Base-by-base conservation (phyloP, 164 flowering plant species). In the Nelumbo lutea region DNA sequence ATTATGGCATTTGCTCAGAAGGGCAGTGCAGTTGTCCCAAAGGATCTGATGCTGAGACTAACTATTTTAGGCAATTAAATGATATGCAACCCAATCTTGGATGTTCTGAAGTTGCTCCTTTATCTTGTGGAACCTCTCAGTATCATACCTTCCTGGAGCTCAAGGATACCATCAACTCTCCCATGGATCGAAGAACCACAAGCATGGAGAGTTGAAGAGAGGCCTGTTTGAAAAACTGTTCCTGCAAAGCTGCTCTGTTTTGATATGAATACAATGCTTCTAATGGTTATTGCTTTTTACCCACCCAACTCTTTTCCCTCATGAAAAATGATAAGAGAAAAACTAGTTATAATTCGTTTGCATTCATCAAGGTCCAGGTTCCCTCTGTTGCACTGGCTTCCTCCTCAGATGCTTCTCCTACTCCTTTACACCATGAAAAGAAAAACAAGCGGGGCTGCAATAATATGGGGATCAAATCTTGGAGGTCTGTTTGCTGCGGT, bases 1-100 rank as follows among this genome's bases (percentile, higher is more conserved):
- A 51, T 39, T 70, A 73, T 70, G 77, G 82, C 3, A 57, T 79
- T 46, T 79, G 82, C 67, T 53, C 70, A 2, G 61, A 61, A 7
- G 77, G 71, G 59, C 68, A 70, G 6, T 73, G 79, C 52, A 67
- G 67, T 57, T 78, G 48, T 46, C 48, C 48, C 5, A 46, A 4
- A 46, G 48, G 48, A 46, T 4, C 7, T 7, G 48, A 46, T 46
- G 48, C 5, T 46, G 48, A 46, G 4, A 4, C 4, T 4, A 46
- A 7, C 48, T 46, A 46, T 46, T 46, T 46, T 7, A 46, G 48
- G 48, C 48, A 4, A 4, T 4, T 46, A 46, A 46, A 46, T 46
- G 48, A 46, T 1, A 46, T 4, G 7, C 48, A 4, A 46, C 7
- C 4, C 48, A 46, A 7, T 46, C 48, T 46, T 46, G 48, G 48